Conservation (phyloP, 2,329 filamentous ascomycete genomes). For the Zasmidium angulare region DNA sequence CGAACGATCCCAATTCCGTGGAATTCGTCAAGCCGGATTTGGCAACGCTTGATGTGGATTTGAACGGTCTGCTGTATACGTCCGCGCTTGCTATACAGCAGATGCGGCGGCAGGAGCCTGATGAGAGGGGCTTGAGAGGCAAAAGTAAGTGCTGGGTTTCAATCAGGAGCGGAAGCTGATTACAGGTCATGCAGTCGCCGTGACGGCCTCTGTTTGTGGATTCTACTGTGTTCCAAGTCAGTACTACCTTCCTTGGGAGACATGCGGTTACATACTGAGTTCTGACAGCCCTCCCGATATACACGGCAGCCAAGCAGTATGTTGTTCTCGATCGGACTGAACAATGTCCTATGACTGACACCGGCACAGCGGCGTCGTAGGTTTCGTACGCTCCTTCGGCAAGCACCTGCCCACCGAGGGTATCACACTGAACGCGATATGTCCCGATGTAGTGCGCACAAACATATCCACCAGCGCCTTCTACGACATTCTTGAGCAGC, state of each 20-base stretch:
- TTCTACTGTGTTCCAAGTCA: conserved; percentile 43
- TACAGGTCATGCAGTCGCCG: conserved; percentile 18
- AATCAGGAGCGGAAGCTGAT: background rate
- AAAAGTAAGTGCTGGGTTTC: conserved; percentile 34
- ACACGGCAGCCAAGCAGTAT: conserved; percentile 45
- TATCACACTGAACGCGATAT: conserved; percentile 46
- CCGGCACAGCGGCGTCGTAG: conserved; percentile 33
- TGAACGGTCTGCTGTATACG: conserved; percentile 46
- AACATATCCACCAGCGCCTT: conserved; percentile 37
- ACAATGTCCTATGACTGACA: background rate
- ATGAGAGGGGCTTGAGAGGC: conserved; percentile 37
- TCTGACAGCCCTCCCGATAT: conserved; percentile 38
- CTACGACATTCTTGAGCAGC: conserved; percentile 39
- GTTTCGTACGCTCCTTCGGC: conserved; percentile 43
- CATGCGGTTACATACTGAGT: background rate
- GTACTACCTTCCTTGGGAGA: background rate
- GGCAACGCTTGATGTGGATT: conserved; percentile 40
- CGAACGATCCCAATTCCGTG: conserved; percentile 22
- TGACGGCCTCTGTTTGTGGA: conserved; percentile 43
- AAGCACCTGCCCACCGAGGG: conserved; percentile 40
- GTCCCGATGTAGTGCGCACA: conserved; percentile 44
- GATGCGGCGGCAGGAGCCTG: conserved; percentile 41
- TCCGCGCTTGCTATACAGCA: conserved; percentile 45
- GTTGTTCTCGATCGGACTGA: conserved; percentile 1
- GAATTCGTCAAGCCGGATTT: conserved; percentile 43